Evolutionary conservation across 345 rosid species (phyloP).

Genomic region (Trapa bicornis): DNA sequence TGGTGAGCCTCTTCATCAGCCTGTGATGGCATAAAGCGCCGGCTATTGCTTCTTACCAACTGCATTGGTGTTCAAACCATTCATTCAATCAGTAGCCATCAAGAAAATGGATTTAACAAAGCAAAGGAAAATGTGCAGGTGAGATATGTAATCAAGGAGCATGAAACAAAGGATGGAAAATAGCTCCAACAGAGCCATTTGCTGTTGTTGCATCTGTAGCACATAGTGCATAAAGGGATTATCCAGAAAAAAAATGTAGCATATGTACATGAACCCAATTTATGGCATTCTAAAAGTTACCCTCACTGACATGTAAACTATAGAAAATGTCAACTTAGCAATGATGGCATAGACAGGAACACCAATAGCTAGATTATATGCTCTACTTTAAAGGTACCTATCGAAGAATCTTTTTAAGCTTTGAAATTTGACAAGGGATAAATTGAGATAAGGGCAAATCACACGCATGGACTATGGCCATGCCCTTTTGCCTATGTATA

Average conservation of each 20-base stretch:
- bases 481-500: too few relatives aligned
- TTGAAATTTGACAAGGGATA: too few relatives aligned
- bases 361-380: background rate
- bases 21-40: conserved; percentile 92
- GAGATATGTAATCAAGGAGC: background rate
- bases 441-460: too few relatives aligned
- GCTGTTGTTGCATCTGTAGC: background rate
- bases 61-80: conserved; percentile 17
- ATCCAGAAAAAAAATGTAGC: background rate
- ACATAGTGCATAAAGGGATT: background rate
- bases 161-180: background rate
- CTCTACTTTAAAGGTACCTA: background rate
- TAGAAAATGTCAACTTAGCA: background rate
- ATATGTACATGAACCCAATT: background rate
- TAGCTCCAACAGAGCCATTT: background rate
- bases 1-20: conserved; percentile 98
- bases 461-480: too few relatives aligned
- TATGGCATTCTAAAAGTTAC: background rate
- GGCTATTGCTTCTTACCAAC: conserved; percentile 98
- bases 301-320: background rate
- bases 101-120: background rate
- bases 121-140: background rate
- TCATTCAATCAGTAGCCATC: background rate
- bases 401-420: background rate
- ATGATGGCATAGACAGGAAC: background rate